Evolutionary conservation across 192 early-diverging fungal species (phyloP).

Genomic region (Dissophora ornata): DNA sequence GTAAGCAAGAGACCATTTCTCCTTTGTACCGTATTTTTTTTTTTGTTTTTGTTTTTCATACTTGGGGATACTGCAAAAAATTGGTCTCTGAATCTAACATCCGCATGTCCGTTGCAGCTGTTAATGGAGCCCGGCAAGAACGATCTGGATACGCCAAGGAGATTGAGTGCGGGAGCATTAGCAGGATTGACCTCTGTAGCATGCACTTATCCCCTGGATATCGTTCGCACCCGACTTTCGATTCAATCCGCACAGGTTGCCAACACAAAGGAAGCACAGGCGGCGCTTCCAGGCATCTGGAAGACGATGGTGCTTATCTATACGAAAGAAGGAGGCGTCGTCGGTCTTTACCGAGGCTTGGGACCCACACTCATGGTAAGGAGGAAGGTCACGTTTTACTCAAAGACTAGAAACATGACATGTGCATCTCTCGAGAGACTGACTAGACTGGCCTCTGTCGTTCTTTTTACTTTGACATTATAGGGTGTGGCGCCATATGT

Average conservation of each 20-base stretch:
- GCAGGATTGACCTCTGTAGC: constrained; percentile 82
- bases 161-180: constrained; percentile 77
- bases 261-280: constrained; percentile 54
- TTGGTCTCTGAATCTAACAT: too few species aligned
- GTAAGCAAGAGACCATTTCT: constrained; percentile 11
- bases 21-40: not conserved
- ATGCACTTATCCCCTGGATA: constrained; percentile 83
- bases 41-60: too few species aligned
- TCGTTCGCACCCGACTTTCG: constrained; percentile 80
- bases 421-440: not conserved
- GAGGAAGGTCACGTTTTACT: too few species aligned
- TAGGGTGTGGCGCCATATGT: constrained; percentile 85
- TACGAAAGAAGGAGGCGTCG: constrained; percentile 76
- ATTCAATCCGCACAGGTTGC: constrained; percentile 75
- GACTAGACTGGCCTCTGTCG: not conserved
- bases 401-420: not conserved
- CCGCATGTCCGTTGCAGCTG: too few species aligned
- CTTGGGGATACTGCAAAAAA: too few species aligned
- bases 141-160: constrained; percentile 77
- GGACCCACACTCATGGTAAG: constrained; percentile 73
- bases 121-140: constrained; percentile 75
- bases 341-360: constrained; percentile 78
- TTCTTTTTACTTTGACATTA: not conserved
- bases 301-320: constrained; percentile 74
- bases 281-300: constrained; percentile 76